Percentiles rank a stretch among this genome's conserved stretches.
Conservation (phyloP, 2,329 filamentous ascomycete species). For the Xylariaceae sp. region DNA sequence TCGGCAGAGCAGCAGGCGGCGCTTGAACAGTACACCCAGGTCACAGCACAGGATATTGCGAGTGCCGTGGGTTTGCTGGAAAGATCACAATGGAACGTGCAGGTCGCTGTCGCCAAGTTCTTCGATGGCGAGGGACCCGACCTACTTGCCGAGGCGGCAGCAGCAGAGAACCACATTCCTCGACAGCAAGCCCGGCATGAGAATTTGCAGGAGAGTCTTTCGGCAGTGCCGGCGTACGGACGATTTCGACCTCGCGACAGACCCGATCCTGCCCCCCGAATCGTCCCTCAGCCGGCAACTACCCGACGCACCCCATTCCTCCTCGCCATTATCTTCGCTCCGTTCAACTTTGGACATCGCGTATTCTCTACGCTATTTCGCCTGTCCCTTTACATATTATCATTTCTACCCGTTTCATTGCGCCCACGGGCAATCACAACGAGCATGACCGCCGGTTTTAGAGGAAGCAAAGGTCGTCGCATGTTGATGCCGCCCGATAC, state of each 20-base stretch:
- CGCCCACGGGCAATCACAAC: constrained; percentile 52
- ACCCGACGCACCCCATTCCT: constrained; percentile 68
- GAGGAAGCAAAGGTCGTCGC: constrained; percentile 64
- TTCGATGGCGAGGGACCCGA: constrained; percentile 92
- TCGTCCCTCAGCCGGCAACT: constrained; percentile 71
- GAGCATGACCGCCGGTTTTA: constrained; percentile 45
- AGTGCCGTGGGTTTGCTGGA: constrained; percentile 74
- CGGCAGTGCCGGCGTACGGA: constrained; percentile 34
- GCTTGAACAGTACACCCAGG: constrained; percentile 79
- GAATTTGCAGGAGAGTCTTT: constrained; percentile 62
- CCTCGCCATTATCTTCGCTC: constrained; percentile 71
- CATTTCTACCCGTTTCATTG: constrained; percentile 67
- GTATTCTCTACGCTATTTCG: constrained; percentile 64
- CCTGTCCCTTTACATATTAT: constrained; percentile 70
- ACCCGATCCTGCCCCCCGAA: constrained; percentile 69
- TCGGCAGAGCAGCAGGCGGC: constrained; percentile 73
- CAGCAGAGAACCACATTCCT: constrained; percentile 55
- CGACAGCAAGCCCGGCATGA: constrained; percentile 62
- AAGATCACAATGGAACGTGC: constrained; percentile 93
- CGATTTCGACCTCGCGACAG: constrained; percentile 33
- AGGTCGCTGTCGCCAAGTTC: constrained; percentile 96
- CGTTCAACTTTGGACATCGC: constrained; percentile 72
- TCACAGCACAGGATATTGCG: constrained; percentile 75
- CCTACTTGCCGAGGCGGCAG: constrained; percentile 69
- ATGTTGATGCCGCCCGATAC: constrained; percentile 81